phyloP scores from a whole-genome alignment of 2,329 filamentous ascomycete species.

The Trichophyton schoenleinii region DNA sequence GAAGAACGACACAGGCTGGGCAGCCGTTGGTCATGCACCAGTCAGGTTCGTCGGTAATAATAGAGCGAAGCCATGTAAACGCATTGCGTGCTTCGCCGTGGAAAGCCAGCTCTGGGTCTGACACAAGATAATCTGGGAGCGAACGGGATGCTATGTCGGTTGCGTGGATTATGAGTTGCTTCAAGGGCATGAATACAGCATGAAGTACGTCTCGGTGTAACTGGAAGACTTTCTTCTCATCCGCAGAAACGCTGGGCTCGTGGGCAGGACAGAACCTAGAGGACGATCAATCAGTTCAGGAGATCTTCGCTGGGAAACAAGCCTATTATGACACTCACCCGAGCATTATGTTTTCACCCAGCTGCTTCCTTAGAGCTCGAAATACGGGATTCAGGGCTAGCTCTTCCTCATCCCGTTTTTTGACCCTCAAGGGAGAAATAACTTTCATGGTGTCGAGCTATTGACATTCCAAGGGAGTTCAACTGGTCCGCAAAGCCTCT shows the following conservation, averaged over 20 bases:
- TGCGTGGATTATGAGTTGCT: conserved; percentile 45
- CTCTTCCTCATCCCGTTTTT: conserved; percentile 20
- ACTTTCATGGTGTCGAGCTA: neutral
- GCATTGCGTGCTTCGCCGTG: conserved; percentile 44
- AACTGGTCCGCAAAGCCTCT: neutral
- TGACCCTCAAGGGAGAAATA: conserved; percentile 25
- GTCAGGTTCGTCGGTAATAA: conserved; percentile 44
- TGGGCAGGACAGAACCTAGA: conserved; percentile 28
- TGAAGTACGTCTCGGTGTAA: conserved; percentile 49
- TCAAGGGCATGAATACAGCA: conserved; percentile 46
- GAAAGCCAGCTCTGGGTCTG: conserved; percentile 47
- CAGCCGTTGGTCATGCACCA: conserved; percentile 47
- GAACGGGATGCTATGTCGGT: conserved; percentile 39
- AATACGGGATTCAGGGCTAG: conserved; percentile 27
- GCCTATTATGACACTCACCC: neutral
- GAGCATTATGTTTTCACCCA: conserved; percentile 8
- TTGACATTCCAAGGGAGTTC: neutral
- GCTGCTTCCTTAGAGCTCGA: conserved; percentile 22
- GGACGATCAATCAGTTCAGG: neutral
- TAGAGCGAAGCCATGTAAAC: conserved; percentile 48
- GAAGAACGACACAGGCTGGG: conserved; percentile 35
- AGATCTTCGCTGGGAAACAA: neutral
- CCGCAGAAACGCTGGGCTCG: conserved; percentile 20
- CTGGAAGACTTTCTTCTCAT: conserved; percentile 28
- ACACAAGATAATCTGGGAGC: conserved; percentile 35